Base-by-base conservation (phyloP, 2,329 filamentous ascomycete species). In the Fusarium anguioides region DNA sequence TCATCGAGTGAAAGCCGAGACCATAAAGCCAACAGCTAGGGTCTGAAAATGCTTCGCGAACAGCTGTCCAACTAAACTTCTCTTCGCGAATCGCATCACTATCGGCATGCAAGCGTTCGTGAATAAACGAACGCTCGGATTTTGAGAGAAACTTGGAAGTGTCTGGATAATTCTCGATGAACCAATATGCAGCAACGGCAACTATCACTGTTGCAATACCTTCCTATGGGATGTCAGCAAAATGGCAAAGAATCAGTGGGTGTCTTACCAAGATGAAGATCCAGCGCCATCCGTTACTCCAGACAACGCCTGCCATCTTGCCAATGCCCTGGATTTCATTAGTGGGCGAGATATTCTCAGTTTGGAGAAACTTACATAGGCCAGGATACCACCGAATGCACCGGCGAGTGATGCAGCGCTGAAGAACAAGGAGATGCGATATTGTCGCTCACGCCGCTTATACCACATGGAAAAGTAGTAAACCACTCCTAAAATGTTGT, bases 11-110 rank as follows among this genome's bases (percentile, higher is more conserved):
- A 69, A 92, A 93, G 0, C 84, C 86, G 0, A 92, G 75, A 0
- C 89, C 89, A 66, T 94, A 94, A 0, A 94, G 81, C 88, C 88
- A 92, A 71, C 89, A 89, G 72, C 89, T 92, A 3, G 86, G 85
- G 69, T 94, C 89, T 15, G 82, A 86, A 37, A 92, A 75, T 0
- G 91, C 91, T 18, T 86, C 81, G 23, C 76, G 56, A 0, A 94
- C 91, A 20, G 89, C 88, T 0, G 68, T 75, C 92, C 91, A 94
- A 5, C 79, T 85, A 71, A 94, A 94, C 1, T 79, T 73, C 67
- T 95, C 91, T 45, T 89, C 80, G 7, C 88, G 85, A 0, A 87
- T 92, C 0, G 90, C 87, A 71, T 94, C 91, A 64, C 86, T 89
- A 68, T 94, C 90, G 7, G 84, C 83, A 11, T 87, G 86, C 1